A percentile compares a stretch with the other conserved stretches of the same genome.
Evolutionary conservation across 805 yeast species (phyloP).

Genomic region (Pichia paraexigua): DNA sequence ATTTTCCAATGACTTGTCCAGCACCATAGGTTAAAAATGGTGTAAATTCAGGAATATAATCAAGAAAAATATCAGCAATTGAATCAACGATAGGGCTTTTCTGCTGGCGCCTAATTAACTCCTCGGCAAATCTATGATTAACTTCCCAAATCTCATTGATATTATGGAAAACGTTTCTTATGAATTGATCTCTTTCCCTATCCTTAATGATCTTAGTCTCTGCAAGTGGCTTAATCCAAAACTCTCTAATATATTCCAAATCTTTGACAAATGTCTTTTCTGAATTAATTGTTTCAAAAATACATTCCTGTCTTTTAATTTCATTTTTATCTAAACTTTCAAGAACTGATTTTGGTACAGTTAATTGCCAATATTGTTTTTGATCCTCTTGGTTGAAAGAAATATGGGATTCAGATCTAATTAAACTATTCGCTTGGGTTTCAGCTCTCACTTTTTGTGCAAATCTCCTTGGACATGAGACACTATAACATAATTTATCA

Average conservation of each 20-base stretch:
- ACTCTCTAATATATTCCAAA: constrained; percentile 85
- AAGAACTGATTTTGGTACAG: constrained; percentile 73
- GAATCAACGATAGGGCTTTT: constrained; percentile 76
- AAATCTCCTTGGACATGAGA: constrained; percentile 90
- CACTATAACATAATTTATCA: constrained; percentile 81
- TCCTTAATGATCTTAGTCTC: constrained; percentile 84
- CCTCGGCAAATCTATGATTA: constrained; percentile 80
- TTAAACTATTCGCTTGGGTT: constrained; percentile 76
- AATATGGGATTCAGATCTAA: constrained; percentile 62
- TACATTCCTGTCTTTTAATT: constrained; percentile 88
- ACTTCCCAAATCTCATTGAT: constrained; percentile 80
- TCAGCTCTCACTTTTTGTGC: constrained; percentile 94
- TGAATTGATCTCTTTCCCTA: constrained; percentile 81
- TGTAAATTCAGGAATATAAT: constrained; percentile 78
- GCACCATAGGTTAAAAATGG: constrained; percentile 93
- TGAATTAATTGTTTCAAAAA: constrained; percentile 87
- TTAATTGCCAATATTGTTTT: constrained; percentile 87
- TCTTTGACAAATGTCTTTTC: constrained; percentile 95
- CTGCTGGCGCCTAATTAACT: constrained; percentile 79
- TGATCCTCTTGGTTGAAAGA: constrained; percentile 71
- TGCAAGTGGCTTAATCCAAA: constrained; percentile 85
- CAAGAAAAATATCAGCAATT: constrained; percentile 81
- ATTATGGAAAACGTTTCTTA: constrained; percentile 85
- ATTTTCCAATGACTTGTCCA: constrained; percentile 89
- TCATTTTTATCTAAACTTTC: constrained; percentile 77